These are phyloP conservation scores for Suillus clintonianus DNA, from an alignment of 768 basidiomycete species.

Conservation along the genomic window DNA sequence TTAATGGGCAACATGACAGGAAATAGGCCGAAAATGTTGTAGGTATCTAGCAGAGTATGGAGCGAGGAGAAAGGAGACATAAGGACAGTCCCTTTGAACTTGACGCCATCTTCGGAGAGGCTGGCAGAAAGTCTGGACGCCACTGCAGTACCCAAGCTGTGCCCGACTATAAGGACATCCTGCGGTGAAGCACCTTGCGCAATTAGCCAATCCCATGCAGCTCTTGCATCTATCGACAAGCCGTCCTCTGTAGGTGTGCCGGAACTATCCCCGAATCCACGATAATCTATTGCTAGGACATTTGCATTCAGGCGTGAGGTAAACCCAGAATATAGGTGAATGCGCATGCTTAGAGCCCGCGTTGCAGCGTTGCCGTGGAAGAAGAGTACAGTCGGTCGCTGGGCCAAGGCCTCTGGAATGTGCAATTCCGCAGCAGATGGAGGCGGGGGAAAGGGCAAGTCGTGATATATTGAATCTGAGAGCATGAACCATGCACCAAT, in stretches of 20 bases:
- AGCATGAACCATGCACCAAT: constrained; percentile 88
- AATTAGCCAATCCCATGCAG: constrained; percentile 81
- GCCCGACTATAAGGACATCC: constrained; percentile 76
- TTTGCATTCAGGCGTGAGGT: constrained; percentile 69
- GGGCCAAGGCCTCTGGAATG: constrained; percentile 54
- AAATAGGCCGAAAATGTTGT: constrained; percentile 61
- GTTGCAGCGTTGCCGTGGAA: constrained; percentile 90
- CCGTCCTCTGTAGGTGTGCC: constrained; percentile 79
- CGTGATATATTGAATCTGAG: constrained; percentile 63
- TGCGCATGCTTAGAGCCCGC: constrained; percentile 64
- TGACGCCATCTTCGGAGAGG: constrained; percentile 45
- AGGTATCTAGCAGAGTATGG: constrained; percentile 63
- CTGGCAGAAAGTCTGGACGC: constrained; percentile 49
- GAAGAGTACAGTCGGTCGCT: constrained; percentile 81
- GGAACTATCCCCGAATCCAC: constrained; percentile 88
- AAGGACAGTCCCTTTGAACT: constrained; percentile 50
- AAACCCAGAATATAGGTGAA: constrained; percentile 68
- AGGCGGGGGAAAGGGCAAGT: constrained; percentile 42
- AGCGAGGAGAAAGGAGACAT: constrained; percentile 62
- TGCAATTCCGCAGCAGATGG: constrained; percentile 38
- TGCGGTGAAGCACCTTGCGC: constrained; percentile 55
- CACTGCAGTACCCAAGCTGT: constrained; percentile 89
- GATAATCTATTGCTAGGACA: constrained; percentile 86
- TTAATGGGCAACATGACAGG: constrained; percentile 75
- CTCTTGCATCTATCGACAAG: constrained; percentile 67